Evolutionary conservation across 495 filamentous ascomycete species (phyloP).

Genomic region (Lichina pygmaea): DNA sequence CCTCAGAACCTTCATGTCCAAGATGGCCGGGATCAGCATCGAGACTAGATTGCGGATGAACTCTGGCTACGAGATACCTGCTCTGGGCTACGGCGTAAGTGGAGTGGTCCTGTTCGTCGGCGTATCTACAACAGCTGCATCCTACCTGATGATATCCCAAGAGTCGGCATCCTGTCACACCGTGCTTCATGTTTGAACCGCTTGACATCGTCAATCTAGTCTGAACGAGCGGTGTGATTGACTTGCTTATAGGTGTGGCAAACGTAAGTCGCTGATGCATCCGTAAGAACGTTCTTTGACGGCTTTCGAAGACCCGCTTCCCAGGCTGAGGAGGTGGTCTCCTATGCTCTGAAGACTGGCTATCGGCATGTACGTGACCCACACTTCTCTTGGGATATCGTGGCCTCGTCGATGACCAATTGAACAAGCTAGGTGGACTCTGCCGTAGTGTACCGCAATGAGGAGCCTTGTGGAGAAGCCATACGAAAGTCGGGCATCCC

Average conservation of each 20-base stretch:
- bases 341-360: constrained; percentile 37
- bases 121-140: no score
- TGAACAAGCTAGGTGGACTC: constrained; percentile 29
- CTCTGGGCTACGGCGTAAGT: constrained; percentile 46
- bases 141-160: no score
- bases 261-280: constrained; percentile 22
- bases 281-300: constrained; percentile 2
- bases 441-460: constrained; percentile 43
- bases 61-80: constrained; percentile 54
- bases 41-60: constrained; percentile 39
- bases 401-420: background rate
- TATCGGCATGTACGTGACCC: constrained; percentile 36
- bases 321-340: constrained; percentile 25
- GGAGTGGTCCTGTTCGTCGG: background rate
- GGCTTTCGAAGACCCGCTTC: constrained; percentile 18
- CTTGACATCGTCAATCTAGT: no score
- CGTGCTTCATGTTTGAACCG: no score
- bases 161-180: no score
- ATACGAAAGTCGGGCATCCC: constrained; percentile 29
- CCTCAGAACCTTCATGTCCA: background rate
- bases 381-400: background rate
- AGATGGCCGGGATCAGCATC: constrained; percentile 31
- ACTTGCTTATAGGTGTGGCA: constrained; percentile 31
- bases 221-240: no score
- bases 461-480: constrained; percentile 33